Evolutionary conservation across 345 rosid genomes (phyloP).

Genomic region (Pseudoturritis turrita): DNA sequence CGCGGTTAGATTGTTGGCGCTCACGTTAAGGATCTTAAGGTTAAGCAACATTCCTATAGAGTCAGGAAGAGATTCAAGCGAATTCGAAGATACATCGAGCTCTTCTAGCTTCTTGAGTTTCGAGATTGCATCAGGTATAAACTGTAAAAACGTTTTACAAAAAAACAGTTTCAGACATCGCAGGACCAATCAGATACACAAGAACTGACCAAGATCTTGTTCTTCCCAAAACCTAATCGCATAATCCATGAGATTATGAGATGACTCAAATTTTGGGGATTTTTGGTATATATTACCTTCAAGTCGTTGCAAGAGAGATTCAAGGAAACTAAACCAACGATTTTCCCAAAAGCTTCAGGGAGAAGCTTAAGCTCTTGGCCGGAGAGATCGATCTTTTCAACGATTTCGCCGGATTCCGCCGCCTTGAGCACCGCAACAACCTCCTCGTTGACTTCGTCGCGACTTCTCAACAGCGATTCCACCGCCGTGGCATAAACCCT

Average conservation of each 20-base stretch:
- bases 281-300: conserved; percentile 39
- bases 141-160: conserved; percentile 32
- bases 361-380: conserved; percentile 54
- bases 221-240: too few relatives aligned
- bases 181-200: not conserved
- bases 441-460: conserved; percentile 39
- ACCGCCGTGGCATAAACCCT: conserved; percentile 41
- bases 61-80: conserved; percentile 61
- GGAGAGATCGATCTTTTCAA: conserved; percentile 63
- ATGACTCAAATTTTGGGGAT: not conserved
- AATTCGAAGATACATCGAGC: conserved; percentile 70
- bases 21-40: conserved; percentile 58
- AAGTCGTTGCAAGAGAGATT: conserved; percentile 67
- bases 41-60: conserved; percentile 70
- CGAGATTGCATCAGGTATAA: conserved; percentile 79
- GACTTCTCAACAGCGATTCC: conserved; percentile 31
- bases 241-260: not conserved
- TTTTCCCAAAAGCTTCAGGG: conserved; percentile 76
- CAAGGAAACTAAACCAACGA: conserved; percentile 57
- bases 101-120: conserved; percentile 67
- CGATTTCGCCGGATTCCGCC: conserved; percentile 27
- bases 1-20: conserved; percentile 57
- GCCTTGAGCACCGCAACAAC: conserved; percentile 52
- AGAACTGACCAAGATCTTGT: not conserved
- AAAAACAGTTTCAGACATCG: not conserved